Evolutionary conservation across 306 rosid genomes (phyloP), one percentile per base, ranked within the genome.

Genomic region (Canavalia gladiata): DNA sequence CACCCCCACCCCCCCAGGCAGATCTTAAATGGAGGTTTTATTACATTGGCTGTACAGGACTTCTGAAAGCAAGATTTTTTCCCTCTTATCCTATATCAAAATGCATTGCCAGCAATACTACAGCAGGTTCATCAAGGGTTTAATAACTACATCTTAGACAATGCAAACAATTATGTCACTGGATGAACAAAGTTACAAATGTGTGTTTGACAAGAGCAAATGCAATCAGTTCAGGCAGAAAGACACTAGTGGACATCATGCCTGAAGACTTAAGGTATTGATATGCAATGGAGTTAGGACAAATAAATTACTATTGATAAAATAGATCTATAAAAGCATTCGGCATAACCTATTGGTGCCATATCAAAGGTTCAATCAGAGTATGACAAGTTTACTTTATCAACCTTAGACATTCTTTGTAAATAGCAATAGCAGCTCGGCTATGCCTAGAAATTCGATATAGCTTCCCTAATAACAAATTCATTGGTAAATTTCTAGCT

Each of bases 381-480:
- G 46, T 43, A 42, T 46, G 72, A 67, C 67, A 72, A 69, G 72
- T 52, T 50, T 39, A 43, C 31, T 46, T 86, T 34, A 74, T 91
- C 68, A 83, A 96, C 99, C 99, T 93, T 73, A 96, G 83, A 83
- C 99, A 93, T 80, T 96, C 99, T 89, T 96, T 96, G 91, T 91
- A 96, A 87, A 91, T 90, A 82, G 94, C 69, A 85, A 89, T 84
- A 62, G 98, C 99, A 64, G 94, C 91, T 83, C 98, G 97, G 42
- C 87, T 90, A 87, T 96, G 97, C 85, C 92, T 92, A 77, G 92
- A 88, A 76, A 84, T 85, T 82, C 98, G 89, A 76, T 92, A 92
- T 68, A 96, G 94, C 84, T 93, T 93, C 59, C 97, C 99, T 88
- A 96, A 65, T 87, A 96, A 87, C 77, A 96, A 86, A 88, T 87